Evolutionary conservation across 441 rosid genomes (phyloP).

Genomic region (Bruguiera hainesii): DNA sequence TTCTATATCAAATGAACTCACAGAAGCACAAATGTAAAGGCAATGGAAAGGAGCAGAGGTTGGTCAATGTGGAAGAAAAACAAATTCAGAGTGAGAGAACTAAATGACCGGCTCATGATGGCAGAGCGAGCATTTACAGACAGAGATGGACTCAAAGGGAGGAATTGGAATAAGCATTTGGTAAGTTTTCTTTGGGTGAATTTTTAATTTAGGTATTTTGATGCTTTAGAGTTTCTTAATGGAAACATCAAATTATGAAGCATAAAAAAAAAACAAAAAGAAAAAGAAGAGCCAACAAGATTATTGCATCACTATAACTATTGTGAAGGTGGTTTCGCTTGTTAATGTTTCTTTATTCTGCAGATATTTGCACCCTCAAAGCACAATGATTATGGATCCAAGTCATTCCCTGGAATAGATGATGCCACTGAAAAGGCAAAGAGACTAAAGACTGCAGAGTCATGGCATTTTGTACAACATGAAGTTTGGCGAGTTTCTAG

Average conservation of each 20-base stretch:
- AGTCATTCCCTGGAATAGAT: slow-evolving; percentile 62
- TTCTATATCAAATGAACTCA: slow-evolving; percentile 4
- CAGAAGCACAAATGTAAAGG: slow-evolving; percentile 35
- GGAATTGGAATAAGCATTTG: slow-evolving; percentile 82
- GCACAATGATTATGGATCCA: slow-evolving; percentile 71
- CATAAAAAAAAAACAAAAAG: background rate
- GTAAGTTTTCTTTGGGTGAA: slow-evolving; percentile 30
- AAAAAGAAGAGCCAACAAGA: background rate
- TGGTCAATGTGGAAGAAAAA: slow-evolving; percentile 37
- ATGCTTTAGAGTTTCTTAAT: background rate
- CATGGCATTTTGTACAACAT: slow-evolving; percentile 67
- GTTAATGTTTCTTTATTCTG: slow-evolving; percentile 9
- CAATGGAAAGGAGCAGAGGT: slow-evolving; percentile 35
- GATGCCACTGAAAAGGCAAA: slow-evolving; percentile 61
- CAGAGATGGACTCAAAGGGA: slow-evolving; percentile 60
- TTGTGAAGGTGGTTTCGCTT: slow-evolving; percentile 7
- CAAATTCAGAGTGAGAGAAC: slow-evolving; percentile 45
- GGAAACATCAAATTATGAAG: background rate
- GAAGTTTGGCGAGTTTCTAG: slow-evolving; percentile 82
- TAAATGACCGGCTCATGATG: slow-evolving; percentile 85
- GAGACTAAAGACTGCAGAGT: slow-evolving; percentile 38
- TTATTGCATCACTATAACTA: background rate
- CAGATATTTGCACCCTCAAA: slow-evolving; percentile 67
- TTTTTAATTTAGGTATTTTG: background rate
- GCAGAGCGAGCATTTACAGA: slow-evolving; percentile 81